Evolutionary conservation across 2,329 filamentous ascomycete species (phyloP), one percentile per base, ranked within the genome.

Genomic region (Colletotrichum sp.): DNA sequence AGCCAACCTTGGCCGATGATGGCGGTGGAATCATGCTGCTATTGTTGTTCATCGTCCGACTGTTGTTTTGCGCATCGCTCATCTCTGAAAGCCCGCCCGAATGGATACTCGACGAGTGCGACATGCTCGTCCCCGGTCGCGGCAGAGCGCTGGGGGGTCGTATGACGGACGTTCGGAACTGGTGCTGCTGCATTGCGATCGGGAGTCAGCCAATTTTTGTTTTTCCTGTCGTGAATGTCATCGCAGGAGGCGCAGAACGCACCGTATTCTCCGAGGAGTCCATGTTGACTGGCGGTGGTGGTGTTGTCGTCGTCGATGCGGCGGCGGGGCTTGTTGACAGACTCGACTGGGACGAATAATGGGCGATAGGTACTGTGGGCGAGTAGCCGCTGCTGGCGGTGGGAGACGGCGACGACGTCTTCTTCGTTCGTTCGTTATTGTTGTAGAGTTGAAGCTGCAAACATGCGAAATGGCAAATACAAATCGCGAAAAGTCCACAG

Each of bases 11-110:
- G 24, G 78, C 68, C 5, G 21, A 34, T 52, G 43, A 52, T 7
- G 86, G 81, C 13, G 86, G 84, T 39, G 86, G 84, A 68, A 85
- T 85, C 48, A 85, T 85, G 1, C 86, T 52, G 81, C 3, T 84
- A 82, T 66, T 88, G 88, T 52, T 52, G 43, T 52, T 52, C 43
- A 52, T 52, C 13, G 84, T 82, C 67, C 91, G 89, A 59, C 88
- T 83, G 81, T 93, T 93, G 83, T 85, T 87, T 80, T 93, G 90
- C n/a, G 91, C 92, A 9, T 92, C 90, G 80, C 86, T 88, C 78
- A 91, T 89, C 80, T 93, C 91, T 12, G 87, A 83, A 18, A 93
- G 86, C 5, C 85, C 84, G 72, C 84, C 83, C 70, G 79, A 80
- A 36, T 81, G 59, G 16, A 77, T 13, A 52, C 43, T 52, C n/a